Percentiles rank a stretch among this genome's conserved stretches.
Conservation (phyloP, 306 rosid genomes). For the Cicer pinnatifidum region DNA sequence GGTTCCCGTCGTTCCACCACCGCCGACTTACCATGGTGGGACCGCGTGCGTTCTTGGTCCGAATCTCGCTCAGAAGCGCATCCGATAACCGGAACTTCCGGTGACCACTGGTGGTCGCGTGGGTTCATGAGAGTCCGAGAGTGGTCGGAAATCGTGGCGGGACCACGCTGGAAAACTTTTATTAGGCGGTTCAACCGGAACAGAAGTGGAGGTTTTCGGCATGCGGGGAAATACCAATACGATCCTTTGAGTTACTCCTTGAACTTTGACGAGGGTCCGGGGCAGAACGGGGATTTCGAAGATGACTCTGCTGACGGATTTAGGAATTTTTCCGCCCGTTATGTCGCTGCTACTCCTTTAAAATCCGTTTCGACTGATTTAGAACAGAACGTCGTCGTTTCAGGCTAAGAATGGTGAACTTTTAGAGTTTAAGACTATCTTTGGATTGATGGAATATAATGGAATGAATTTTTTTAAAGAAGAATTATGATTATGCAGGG, state of each 20-base stretch:
- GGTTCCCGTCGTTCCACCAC: conserved; percentile 50
- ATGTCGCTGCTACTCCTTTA: conserved; percentile 51
- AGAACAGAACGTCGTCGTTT: conserved; percentile 50
- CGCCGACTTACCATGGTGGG: conserved; percentile 69
- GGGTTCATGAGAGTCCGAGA: conserved; percentile 75
- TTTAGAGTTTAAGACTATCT: too few species aligned
- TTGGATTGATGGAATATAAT: too few species aligned
- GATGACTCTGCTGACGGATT: conserved; percentile 51
- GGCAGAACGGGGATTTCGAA: conserved; percentile 52
- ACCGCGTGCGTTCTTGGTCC: conserved; percentile 49
- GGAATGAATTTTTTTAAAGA: background rate
- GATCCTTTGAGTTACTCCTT: conserved; percentile 90
- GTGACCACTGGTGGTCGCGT: conserved; percentile 63
- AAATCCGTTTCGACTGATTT: conserved; percentile 36
- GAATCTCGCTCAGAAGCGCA: conserved; percentile 20
- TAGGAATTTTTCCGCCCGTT: conserved; percentile 73
- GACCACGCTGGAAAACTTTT: conserved; percentile 96
- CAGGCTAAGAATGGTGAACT: conserved; percentile 35
- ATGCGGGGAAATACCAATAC: conserved; percentile 74
- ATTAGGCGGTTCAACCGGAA: conserved; percentile 76
- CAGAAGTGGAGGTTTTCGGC: conserved; percentile 52
- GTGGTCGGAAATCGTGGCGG: conserved; percentile 95
- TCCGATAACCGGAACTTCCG: conserved; percentile 24
- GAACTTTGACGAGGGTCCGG: conserved; percentile 84
- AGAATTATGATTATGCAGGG: background rate